These are phyloP conservation scores for Zygosaccharomyces siamensis DNA, from an alignment of 805 yeast genomes.

Conservation along the genomic window DNA sequence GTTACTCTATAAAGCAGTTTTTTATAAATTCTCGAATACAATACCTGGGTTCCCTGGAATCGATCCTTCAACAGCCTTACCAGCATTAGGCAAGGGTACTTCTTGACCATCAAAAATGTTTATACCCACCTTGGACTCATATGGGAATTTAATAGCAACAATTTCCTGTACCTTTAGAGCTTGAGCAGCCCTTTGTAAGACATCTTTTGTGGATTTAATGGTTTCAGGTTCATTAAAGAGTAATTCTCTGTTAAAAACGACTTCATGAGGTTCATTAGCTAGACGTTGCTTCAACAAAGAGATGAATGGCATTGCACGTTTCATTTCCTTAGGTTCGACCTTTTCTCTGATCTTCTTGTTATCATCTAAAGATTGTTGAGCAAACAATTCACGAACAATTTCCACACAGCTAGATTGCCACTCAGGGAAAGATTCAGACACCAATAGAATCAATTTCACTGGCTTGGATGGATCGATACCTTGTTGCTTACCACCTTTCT, in stretches of 20 bases:
- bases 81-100: conserved; percentile 54
- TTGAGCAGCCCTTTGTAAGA: conserved; percentile 62
- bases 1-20: conserved; percentile 3
- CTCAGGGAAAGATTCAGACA: conserved; percentile 83
- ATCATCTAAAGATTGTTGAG: conserved; percentile 57
- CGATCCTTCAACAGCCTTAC: conserved; percentile 74
- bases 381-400: conserved; percentile 72
- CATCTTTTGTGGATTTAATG: conserved; percentile 50
- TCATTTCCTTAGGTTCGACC: conserved; percentile 80
- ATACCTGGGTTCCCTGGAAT: conserved; percentile 95
- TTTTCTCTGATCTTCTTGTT: conserved; percentile 57
- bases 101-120: conserved; percentile 65
- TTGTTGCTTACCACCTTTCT: conserved; percentile 78
- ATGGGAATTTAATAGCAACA: conserved; percentile 56
- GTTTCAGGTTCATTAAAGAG: conserved; percentile 72
- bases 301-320: conserved; percentile 97
- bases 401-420: conserved; percentile 84
- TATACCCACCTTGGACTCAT: conserved; percentile 58
- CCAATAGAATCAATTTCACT: conserved; percentile 62
- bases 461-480: conserved; percentile 75
- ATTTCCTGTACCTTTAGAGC: conserved; percentile 50
- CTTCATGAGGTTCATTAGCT: conserved; percentile 57
- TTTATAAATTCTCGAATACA: conserved; percentile 57
- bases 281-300: conserved; percentile 80
- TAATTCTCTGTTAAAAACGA: conserved; percentile 86